Evolutionary conservation across 129 eudicot genomes (phyloP).

Genomic region (Pseudognaphalium luteoalbum): DNA sequence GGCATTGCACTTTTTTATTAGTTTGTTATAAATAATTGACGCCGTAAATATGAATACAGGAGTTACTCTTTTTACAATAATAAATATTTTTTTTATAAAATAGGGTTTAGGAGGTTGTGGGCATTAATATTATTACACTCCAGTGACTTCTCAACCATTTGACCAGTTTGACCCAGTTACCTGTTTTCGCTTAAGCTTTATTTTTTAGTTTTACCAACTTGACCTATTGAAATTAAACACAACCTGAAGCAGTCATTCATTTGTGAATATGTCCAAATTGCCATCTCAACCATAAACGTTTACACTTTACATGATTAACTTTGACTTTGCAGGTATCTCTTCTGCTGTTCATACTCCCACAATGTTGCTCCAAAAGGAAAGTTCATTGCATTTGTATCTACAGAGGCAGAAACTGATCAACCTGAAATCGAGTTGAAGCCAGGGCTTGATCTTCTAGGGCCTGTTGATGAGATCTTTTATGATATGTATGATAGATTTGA

Average conservation of each 20-base stretch:
- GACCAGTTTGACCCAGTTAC: not conserved
- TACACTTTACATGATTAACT: not conserved
- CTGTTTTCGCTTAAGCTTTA: not conserved
- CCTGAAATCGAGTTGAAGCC: slow-evolving; percentile 83
- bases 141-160: not conserved
- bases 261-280: not conserved
- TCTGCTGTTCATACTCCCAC: slow-evolving; percentile 93
- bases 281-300: not conserved
- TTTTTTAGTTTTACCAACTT: not conserved
- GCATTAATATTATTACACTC: not conserved
- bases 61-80: too few species aligned
- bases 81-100: not conserved
- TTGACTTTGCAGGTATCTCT: slow-evolving; percentile 66
- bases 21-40: not conserved
- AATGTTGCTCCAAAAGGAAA: slow-evolving; percentile 98
- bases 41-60: not conserved
- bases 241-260: not conserved
- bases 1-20: too few species aligned
- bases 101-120: not conserved
- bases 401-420: slow-evolving; percentile 93
- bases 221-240: not conserved
- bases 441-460: slow-evolving; percentile 90
- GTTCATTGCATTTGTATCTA: slow-evolving; percentile 92
- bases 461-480: slow-evolving; percentile 87
- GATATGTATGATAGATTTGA: slow-evolving; percentile 85